A percentile compares a stretch with the other conserved stretches of the same genome.
Conservation (phyloP, 306 rosid genomes). For the Vicia villosa region DNA sequence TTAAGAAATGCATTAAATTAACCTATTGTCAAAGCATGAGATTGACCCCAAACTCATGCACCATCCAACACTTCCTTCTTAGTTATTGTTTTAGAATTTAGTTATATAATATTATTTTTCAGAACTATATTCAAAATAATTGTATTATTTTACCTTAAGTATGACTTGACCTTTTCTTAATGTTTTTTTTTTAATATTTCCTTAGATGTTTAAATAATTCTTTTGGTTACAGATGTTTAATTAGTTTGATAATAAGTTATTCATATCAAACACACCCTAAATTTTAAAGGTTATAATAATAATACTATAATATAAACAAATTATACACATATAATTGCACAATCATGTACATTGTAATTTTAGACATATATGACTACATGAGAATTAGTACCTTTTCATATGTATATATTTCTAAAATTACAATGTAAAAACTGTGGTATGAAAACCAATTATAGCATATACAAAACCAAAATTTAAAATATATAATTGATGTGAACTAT, state of each 20-base stretch:
- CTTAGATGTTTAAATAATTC: not conserved
- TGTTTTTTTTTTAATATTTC: not conserved
- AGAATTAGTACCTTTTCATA: not conserved
- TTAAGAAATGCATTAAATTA: not conserved
- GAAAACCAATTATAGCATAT: not conserved
- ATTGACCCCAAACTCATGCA: not conserved
- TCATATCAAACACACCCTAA: too few species aligned
- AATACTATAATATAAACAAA: too few species aligned
- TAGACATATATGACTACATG: not conserved
- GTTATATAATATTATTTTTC: not conserved
- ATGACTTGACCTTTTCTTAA: slow-evolving; percentile 7
- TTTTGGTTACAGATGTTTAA: not conserved
- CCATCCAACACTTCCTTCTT: not conserved
- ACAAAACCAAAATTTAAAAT: not conserved
- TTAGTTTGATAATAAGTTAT: not conserved
- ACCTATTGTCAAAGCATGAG: not conserved
- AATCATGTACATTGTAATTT: too few species aligned
- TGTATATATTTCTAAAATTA: too few species aligned
- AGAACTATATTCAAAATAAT: not conserved
- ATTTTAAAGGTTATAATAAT: too few species aligned
- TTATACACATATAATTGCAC: too few species aligned
- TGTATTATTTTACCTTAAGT: not conserved
- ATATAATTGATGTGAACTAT: not conserved
- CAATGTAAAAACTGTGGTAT: not conserved
- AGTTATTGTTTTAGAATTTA: not conserved